Evolutionary conservation across 2,329 filamentous ascomycete species (phyloP).

Genomic region (Nemania sp.): DNA sequence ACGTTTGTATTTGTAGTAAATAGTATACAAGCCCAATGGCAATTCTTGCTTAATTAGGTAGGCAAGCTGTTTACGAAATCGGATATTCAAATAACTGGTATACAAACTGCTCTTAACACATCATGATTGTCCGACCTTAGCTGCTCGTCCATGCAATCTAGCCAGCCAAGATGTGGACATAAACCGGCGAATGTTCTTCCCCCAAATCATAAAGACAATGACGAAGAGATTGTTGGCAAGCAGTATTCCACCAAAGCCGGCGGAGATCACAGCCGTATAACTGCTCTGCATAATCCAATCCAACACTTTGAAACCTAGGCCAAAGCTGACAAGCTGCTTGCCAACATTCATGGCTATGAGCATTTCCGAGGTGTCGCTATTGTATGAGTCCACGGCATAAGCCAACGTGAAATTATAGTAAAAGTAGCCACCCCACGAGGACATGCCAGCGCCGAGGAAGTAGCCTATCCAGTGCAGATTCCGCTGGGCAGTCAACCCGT

Average conservation of each 20-base stretch:
- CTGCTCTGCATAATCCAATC: slow-evolving; percentile 63
- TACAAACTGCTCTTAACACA: background rate
- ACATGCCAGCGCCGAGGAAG: slow-evolving; percentile 62
- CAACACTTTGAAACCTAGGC: slow-evolving; percentile 62
- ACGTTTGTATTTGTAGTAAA: too few relatives aligned
- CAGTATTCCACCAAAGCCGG: slow-evolving; percentile 62
- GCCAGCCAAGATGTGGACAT: slow-evolving; percentile 61
- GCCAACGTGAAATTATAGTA: slow-evolving; percentile 70
- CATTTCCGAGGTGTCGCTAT: slow-evolving; percentile 71
- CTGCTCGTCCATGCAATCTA: slow-evolving; percentile 54
- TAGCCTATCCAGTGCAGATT: slow-evolving; percentile 61
- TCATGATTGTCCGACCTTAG: background rate
- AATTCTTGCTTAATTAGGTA: background rate
- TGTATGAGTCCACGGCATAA: slow-evolving; percentile 71
- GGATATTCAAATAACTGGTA: background rate
- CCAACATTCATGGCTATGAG: slow-evolving; percentile 70
- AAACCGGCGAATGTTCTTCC: slow-evolving; percentile 61
- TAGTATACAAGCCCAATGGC: too few relatives aligned
- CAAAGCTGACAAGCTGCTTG: slow-evolving; percentile 67
- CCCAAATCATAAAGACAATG: slow-evolving; percentile 63
- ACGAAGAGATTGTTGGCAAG: slow-evolving; percentile 62
- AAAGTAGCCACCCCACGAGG: slow-evolving; percentile 64
- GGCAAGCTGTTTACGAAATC: background rate
- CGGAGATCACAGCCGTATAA: slow-evolving; percentile 64
- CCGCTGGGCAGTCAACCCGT: slow-evolving; percentile 52